Conservation (phyloP, 1,284 basidiomycete species). For the Takashimella koratensis region DNA sequence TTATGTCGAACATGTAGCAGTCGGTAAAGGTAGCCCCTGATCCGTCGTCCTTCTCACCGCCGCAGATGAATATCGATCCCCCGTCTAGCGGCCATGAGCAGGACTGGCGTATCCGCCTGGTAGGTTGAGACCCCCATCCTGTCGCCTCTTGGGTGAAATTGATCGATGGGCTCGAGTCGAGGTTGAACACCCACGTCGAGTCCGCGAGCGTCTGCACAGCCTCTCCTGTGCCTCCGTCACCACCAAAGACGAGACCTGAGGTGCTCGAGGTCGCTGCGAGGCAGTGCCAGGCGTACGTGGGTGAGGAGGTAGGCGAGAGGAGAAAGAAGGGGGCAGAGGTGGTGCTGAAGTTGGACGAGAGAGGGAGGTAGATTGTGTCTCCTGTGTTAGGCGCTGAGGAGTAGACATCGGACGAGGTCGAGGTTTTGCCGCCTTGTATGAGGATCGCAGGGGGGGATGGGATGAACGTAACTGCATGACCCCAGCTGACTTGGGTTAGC, state of each 20-base stretch:
- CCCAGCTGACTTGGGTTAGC: slow-evolving; percentile 72
- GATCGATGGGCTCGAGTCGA: slow-evolving; percentile 23
- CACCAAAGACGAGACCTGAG: slow-evolving; percentile 63
- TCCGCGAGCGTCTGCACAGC: slow-evolving; percentile 58
- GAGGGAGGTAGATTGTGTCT: slow-evolving; percentile 65
- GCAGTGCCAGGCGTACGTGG: slow-evolving; percentile 73
- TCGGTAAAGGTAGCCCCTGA: slow-evolving; percentile 62
- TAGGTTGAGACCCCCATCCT: slow-evolving; percentile 64
- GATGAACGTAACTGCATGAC: slow-evolving; percentile 63
- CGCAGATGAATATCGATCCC: slow-evolving; percentile 62
- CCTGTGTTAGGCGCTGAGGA: slow-evolving; percentile 66
- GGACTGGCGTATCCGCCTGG: slow-evolving; percentile 68
- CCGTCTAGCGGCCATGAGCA: slow-evolving; percentile 51
- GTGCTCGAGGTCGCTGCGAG: slow-evolving; percentile 61
- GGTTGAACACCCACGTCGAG: slow-evolving; percentile 58
- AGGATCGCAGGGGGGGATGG: slow-evolving; percentile 58
- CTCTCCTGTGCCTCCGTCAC: slow-evolving; percentile 61
- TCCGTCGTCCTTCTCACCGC: slow-evolving; percentile 72
- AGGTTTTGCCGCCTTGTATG: slow-evolving; percentile 72
- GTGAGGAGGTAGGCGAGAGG: slow-evolving; percentile 55
- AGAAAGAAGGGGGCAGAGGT: slow-evolving; percentile 55
- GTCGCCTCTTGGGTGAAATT: slow-evolving; percentile 49
- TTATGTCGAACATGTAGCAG: slow-evolving; percentile 62
- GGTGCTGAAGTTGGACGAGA: slow-evolving; percentile 59
- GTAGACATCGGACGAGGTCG: slow-evolving; percentile 65